Base-by-base conservation (phyloP, 139 green algal genomes). In the Chlamydomonas sp. region DNA sequence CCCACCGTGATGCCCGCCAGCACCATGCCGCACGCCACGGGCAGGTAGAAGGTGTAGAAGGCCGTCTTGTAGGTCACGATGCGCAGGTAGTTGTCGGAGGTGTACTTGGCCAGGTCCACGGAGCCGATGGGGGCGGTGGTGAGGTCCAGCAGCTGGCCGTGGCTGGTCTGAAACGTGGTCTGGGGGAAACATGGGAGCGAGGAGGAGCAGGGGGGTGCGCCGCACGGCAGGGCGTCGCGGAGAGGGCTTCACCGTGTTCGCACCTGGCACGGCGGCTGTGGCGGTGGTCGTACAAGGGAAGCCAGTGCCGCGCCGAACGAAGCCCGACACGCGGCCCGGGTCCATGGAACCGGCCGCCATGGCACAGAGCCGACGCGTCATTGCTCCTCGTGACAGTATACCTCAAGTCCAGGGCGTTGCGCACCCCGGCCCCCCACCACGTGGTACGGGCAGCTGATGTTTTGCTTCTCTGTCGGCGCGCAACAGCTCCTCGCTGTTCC, bases 1-100 rank as follows among this genome's bases (percentile, higher is more conserved):
- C 82, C 1, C 71, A 96, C 86, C 49, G 64, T 87, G 8, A 96
- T 94, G 63, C 98, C 98, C 5, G 91, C 94, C 69, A 99, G 85
- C 49, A 97, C 74, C 94, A 99, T 94, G 76, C 96, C 98, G 84
- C 94, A 97, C 0, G 97, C 98, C 59, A 99, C 92, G 5, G 97
- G 97, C 84, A 99, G 89, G 94, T 99, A 99, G 94, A 99, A 98
- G 62, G 96, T 97, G 93, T 99, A 99, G 93, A 94, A 99, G 59
- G 97, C 97, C 57, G 83, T 88, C 92, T 99, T 99, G 93, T 96
- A 99, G 16, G 95, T 98, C 64, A 99, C 96, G 85, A 99, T 99
- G 87, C 95, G 91, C 91, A 97, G 93, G 95, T 99, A 99, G 81
- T 94, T 98, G 79, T 96, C 90, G 85, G 97, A 92, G 31, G 97